Conservation (phyloP, 164 flowering plant genomes). For the Annona squamosa region DNA sequence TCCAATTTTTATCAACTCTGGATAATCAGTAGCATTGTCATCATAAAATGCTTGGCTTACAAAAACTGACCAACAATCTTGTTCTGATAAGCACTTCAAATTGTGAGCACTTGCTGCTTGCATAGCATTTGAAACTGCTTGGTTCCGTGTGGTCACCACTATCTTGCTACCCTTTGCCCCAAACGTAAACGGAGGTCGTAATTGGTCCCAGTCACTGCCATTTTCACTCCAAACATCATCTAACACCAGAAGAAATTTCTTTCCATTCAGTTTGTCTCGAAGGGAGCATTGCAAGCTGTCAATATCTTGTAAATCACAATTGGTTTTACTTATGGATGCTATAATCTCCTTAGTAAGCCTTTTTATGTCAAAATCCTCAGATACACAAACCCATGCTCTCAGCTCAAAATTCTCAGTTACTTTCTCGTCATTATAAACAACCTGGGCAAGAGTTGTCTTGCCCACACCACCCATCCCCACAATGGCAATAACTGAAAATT, state of each 20-base stretch:
- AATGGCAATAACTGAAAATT: conserved; percentile 4
- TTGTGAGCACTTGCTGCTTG: conserved; percentile 4
- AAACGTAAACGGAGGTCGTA: conserved; percentile 3
- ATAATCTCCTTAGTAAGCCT: conserved; percentile 3
- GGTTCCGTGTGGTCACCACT: conserved; percentile 15
- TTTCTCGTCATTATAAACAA: conserved; percentile 5
- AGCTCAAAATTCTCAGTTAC: background rate
- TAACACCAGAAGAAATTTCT: conserved; percentile 11
- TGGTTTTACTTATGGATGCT: background rate
- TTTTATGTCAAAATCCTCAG: conserved; percentile 3
- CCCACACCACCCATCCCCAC: conserved; percentile 14
- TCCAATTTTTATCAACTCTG: background rate
- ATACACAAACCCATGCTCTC: conserved; percentile 7
- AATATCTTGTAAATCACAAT: background rate
- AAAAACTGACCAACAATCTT: conserved; percentile 10
- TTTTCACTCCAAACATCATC: conserved; percentile 20
- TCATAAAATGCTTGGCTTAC: background rate
- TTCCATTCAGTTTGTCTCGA: conserved; percentile 1
- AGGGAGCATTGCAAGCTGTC: conserved; percentile 1
- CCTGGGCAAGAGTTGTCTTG: conserved; percentile 15
- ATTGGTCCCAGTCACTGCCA: conserved; percentile 1
- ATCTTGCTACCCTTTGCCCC: conserved; percentile 14
- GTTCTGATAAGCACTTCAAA: conserved; percentile 10
- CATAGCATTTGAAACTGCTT: conserved; percentile 5
- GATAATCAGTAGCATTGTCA: background rate